These are phyloP conservation scores for Ceratobasidium sp. DNA, from an alignment of 1,284 basidiomycete genomes.

Conservation along the genomic window DNA sequence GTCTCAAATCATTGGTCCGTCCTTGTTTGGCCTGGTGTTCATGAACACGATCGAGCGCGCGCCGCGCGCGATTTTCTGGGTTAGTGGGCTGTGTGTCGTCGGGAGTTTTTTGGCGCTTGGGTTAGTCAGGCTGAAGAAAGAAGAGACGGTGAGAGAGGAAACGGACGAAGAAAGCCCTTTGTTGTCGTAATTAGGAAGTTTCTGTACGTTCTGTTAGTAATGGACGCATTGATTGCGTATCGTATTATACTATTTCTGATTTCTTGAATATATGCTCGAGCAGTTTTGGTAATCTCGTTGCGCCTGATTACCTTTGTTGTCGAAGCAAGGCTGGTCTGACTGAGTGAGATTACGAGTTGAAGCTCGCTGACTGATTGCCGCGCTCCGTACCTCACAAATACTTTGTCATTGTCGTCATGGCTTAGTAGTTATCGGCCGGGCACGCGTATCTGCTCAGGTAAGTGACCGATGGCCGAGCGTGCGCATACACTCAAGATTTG, in stretches of 20 bases:
- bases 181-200: background rate
- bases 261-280: background rate
- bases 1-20: slow-evolving; percentile 58
- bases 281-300: too few species aligned
- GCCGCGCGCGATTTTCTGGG: slow-evolving; percentile 58
- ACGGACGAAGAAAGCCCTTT: slow-evolving; percentile 14
- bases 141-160: background rate
- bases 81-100: slow-evolving; percentile 12
- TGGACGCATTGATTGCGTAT: too few species aligned
- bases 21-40: slow-evolving; percentile 65
- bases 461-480: too few species aligned
- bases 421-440: too few species aligned
- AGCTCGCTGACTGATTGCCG: too few species aligned
- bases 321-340: too few species aligned
- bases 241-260: background rate
- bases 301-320: too few species aligned
- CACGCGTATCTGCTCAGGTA: too few species aligned
- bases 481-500: too few species aligned
- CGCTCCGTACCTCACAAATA: too few species aligned
- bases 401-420: too few species aligned
- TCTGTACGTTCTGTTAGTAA: background rate
- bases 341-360: too few species aligned
- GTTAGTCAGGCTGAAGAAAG: slow-evolving; percentile 20
- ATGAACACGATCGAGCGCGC: slow-evolving; percentile 64
- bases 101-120: slow-evolving; percentile 15